Conservation (phyloP, 2,329 filamentous ascomycete genomes). For the Fusarium cyanostomum region DNA sequence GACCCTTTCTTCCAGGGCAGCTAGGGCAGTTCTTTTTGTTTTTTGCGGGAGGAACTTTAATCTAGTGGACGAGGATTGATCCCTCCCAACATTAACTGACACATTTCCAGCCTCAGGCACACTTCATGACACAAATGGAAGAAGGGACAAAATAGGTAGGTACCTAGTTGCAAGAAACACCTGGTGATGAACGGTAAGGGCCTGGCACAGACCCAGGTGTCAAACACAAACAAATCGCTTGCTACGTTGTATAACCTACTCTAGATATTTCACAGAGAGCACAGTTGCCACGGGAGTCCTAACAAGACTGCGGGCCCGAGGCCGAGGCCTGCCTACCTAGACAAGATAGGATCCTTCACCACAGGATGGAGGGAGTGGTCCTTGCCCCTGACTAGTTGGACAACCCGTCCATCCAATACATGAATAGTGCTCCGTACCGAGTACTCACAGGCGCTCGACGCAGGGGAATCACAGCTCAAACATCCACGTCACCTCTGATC, state of each 20-base stretch:
- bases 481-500: background rate
- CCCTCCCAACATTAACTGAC: background rate
- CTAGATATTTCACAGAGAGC: background rate
- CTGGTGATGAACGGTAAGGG: slow-evolving; percentile 6
- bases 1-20: background rate
- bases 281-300: background rate
- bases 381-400: slow-evolving; percentile 30
- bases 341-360: slow-evolving; percentile 3
- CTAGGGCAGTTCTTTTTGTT: background rate
- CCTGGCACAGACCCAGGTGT: slow-evolving; percentile 11
- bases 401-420: background rate
- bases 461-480: slow-evolving; percentile 14
- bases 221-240: slow-evolving; percentile 1
- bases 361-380: slow-evolving; percentile 14
- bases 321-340: slow-evolving; percentile 29
- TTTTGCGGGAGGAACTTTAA: background rate
- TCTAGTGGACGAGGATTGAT: too few species aligned
- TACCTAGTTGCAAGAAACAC: background rate
- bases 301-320: background rate
- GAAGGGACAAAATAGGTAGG: too few species aligned
- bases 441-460: slow-evolving; percentile 19
- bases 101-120: slow-evolving; percentile 8
- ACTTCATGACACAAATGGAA: slow-evolving; percentile 3
- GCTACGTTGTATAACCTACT: background rate
- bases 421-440: too few species aligned